Evolutionary conservation across 2,329 filamentous ascomycete species (phyloP).

Genomic region (Colletotrichum siamense): DNA sequence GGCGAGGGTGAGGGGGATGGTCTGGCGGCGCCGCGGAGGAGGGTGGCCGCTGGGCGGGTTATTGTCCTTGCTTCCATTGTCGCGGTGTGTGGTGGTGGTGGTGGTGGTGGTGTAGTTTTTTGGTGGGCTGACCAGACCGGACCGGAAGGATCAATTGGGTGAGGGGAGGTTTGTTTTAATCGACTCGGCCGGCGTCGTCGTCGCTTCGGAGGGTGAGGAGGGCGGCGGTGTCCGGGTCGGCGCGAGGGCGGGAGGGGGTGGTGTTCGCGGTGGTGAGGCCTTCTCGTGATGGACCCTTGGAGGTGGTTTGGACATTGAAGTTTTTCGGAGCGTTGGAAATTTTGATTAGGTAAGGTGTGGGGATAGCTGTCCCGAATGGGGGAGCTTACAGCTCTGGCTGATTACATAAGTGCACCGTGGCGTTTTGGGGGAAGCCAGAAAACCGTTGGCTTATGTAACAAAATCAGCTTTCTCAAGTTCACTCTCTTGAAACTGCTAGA

Average conservation of each 20-base stretch:
- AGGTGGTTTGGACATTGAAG: slow-evolving; percentile 13
- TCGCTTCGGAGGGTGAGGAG: background rate
- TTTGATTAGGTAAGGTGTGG: slow-evolving; percentile 17
- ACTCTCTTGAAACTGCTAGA: too few species aligned
- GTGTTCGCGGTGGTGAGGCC: background rate
- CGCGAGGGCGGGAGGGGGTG: background rate
- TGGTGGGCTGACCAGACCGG: background rate
- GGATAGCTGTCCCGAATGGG: slow-evolving; percentile 6
- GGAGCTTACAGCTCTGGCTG: background rate
- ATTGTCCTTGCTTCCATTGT: slow-evolving; percentile 20
- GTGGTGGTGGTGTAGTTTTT: background rate
- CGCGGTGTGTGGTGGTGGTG: background rate
- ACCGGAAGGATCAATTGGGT: background rate
- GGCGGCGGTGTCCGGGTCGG: background rate
- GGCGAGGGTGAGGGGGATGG: background rate
- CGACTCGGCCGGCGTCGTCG: slow-evolving; percentile 14
- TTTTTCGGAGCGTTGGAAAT: slow-evolving; percentile 14
- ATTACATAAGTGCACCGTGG: background rate
- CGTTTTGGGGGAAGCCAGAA: background rate
- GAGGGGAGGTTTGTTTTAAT: background rate
- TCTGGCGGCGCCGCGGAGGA: slow-evolving; percentile 22
- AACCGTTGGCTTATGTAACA: background rate
- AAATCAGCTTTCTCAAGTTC: fast-evolving
- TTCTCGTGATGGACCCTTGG: background rate
- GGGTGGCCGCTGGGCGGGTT: slow-evolving; percentile 37